phyloP scores from a whole-genome alignment of 2,329 filamentous ascomycete genomes.

The Alternaria solani region DNA sequence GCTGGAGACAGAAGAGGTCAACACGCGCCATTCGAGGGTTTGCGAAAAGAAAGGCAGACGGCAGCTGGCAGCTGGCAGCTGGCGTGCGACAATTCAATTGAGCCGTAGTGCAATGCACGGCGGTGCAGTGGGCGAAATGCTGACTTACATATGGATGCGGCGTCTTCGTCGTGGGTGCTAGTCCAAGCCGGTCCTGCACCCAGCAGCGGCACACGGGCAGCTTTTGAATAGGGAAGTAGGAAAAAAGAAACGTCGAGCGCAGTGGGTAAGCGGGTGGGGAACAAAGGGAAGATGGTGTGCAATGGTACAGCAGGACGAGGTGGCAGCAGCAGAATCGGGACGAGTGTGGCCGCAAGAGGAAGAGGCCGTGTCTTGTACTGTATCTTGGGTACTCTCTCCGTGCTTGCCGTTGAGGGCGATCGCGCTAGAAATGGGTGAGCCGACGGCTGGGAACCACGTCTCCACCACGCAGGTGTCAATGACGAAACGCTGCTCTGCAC shows the following conservation, averaged over 20 bases:
- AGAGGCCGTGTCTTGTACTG: slow-evolving; percentile 20
- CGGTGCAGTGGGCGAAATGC: slow-evolving; percentile 30
- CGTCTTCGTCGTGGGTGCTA: not conserved
- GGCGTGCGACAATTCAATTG: slow-evolving; percentile 27
- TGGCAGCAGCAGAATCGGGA: not conserved
- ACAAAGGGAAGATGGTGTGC: not conserved
- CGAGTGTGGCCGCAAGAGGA: slow-evolving; percentile 5
- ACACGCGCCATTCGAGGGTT: slow-evolving; percentile 26
- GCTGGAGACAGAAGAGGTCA: slow-evolving; percentile 35
- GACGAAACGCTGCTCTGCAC: slow-evolving; percentile 28
- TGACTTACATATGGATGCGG: slow-evolving; percentile 30
- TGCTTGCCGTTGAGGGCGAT: slow-evolving; percentile 31
- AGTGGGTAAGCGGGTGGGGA: slow-evolving; percentile 1
- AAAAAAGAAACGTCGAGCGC: slow-evolving; percentile 3
- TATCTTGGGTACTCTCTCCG: slow-evolving; percentile 25
- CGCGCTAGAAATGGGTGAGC: slow-evolving; percentile 32
- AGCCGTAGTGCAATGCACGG: slow-evolving; percentile 30
- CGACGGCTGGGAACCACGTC: slow-evolving; percentile 23
- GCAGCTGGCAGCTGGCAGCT: slow-evolving; percentile 34
- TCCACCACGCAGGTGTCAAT: slow-evolving; percentile 30
- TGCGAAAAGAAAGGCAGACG: slow-evolving; percentile 9
- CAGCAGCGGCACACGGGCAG: slow-evolving; percentile 12
- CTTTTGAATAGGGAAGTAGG: slow-evolving; percentile 5
- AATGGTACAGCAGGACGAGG: not conserved
- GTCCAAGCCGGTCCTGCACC: slow-evolving; percentile 24